A percentile compares a stretch with the other conserved stretches of the same genome.
Conservation (phyloP, 2,329 filamentous ascomycete species). For the Colletotrichum chrysophilum region DNA sequence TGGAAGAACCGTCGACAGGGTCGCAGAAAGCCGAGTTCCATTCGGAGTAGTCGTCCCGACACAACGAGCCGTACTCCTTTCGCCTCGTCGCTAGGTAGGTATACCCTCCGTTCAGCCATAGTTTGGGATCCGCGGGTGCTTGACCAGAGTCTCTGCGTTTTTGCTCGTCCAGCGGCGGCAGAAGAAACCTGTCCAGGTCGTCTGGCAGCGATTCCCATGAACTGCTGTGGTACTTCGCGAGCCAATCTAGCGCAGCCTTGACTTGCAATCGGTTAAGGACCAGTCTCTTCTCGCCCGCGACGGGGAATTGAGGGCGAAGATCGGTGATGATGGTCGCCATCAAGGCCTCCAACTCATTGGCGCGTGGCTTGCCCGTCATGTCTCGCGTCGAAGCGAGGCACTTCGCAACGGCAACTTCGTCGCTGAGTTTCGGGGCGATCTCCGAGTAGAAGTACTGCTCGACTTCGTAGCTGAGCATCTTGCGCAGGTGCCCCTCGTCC, state of each 20-base stretch:
- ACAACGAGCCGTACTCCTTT: slow-evolving; percentile 58
- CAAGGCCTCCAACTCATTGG: slow-evolving; percentile 39
- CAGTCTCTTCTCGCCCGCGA: slow-evolving; percentile 59
- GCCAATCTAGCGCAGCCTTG: slow-evolving; percentile 62
- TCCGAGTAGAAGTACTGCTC: slow-evolving; percentile 70
- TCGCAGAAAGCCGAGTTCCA: slow-evolving; percentile 59
- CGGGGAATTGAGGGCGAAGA: slow-evolving; percentile 55
- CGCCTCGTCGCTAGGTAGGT: slow-evolving; percentile 70
- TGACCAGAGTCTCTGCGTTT: slow-evolving; percentile 28
- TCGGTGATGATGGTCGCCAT: slow-evolving; percentile 65
- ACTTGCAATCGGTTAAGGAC: slow-evolving; percentile 53
- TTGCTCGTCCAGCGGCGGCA: slow-evolving; percentile 62
- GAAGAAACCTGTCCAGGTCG: slow-evolving; percentile 41
- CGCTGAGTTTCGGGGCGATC: slow-evolving; percentile 54
- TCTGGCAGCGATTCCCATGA: slow-evolving; percentile 48
- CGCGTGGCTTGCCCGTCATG: slow-evolving; percentile 26
- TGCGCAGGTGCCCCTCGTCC: slow-evolving; percentile 68
- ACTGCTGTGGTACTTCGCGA: slow-evolving; percentile 64
- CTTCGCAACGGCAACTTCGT: slow-evolving; percentile 51
- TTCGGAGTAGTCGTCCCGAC: slow-evolving; percentile 51
- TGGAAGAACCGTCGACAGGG: slow-evolving; percentile 21
- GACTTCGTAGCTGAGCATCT: slow-evolving; percentile 70
- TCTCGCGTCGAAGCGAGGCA: slow-evolving; percentile 51
- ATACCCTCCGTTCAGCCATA: slow-evolving; percentile 73
- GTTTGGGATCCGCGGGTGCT: slow-evolving; percentile 24